A percentile compares a stretch with the other conserved stretches of the same genome.
Evolutionary conservation across 176 grass and related monocot species (phyloP).

Genomic region (Oryza coarctata): DNA sequence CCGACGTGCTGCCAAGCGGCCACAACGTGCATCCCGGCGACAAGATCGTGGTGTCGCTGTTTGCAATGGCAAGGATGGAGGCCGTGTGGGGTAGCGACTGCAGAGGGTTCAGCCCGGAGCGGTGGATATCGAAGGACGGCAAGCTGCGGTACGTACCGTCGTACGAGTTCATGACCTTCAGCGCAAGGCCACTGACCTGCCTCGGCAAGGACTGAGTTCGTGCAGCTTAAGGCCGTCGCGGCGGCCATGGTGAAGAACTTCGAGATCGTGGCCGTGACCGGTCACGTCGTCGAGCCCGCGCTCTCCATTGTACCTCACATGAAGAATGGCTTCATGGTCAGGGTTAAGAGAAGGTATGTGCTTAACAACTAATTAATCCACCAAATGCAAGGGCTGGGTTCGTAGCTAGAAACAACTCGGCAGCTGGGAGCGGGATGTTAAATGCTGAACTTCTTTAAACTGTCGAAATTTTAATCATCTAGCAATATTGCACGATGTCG

Average conservation of each 20-base stretch:
- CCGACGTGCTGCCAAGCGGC: background rate
- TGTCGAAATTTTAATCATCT: no score
- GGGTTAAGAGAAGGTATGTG: conserved; percentile 8
- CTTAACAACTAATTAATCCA: background rate
- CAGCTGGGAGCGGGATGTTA: no score
- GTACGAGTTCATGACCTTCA: conserved; percentile 13
- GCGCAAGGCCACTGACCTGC: background rate
- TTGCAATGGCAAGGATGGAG: conserved; percentile 17
- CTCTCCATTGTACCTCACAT: background rate
- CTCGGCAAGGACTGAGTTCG: background rate
- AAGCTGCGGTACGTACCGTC: background rate
- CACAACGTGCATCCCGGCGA: background rate
- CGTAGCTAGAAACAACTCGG: no score
- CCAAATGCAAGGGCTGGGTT: no score
- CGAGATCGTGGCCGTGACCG: background rate
- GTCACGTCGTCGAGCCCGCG: background rate
- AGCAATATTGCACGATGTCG: no score
- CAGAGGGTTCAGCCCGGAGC: background rate
- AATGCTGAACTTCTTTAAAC: no score
- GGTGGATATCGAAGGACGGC: background rate
- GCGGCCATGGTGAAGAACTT: background rate
- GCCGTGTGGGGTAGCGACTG: conserved; percentile 1
- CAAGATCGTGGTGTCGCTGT: background rate
- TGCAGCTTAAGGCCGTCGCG: background rate
- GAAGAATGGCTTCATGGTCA: conserved; percentile 14